Evolutionary conservation across 1,139 yeast genomes (phyloP), one percentile per base, ranked within the genome.

Genomic region (Protomyces macrosporus): DNA sequence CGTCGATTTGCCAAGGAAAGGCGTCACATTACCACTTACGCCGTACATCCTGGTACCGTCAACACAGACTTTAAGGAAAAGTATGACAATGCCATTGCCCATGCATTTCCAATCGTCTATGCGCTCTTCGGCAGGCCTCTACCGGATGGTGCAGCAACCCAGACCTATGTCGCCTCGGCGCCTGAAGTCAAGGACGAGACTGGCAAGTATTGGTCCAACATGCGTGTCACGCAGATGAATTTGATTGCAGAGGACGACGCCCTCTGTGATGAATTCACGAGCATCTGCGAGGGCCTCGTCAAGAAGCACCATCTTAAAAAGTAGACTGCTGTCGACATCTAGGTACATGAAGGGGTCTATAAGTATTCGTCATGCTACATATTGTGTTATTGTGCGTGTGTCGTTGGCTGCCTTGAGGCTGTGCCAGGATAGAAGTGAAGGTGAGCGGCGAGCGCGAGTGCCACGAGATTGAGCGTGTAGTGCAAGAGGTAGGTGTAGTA

Each of bases 61-160:
- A 35, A 14, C 16, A 58, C 62, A 5, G 56, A 52, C 3, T 58
- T 58, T 34, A 42, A 34, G 12, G 52, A 30, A 34, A 51, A 35
- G 23, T 58, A 52, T 30, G 51, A 48, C 9, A 42, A 42, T 42
- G 39, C 39, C 33, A 14, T 51, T 42, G 36, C 39, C 6, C 53
- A 39, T 91, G n/a, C 66, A 61, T 71, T 87, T 91, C 12, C 90
- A 89, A 68, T 84, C 82, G 76, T 85, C 86, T 14, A 86, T 79
- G 55, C 85, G 88, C 66, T 86, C 88, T 67, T 90, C 88, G 71
- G 89, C 77, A 73, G 78, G 85, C 68, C 81, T 78, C 34, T 76
- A 75, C 35, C 70, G 72, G 67, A 86, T 30, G 62, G 62, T 7
- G 62, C 62, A 3, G 62, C 62, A 14, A 58, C 62, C 12, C 62